Base-by-base conservation (phyloP, 176 grass and related monocot species). In the Guadua angustifolia region DNA sequence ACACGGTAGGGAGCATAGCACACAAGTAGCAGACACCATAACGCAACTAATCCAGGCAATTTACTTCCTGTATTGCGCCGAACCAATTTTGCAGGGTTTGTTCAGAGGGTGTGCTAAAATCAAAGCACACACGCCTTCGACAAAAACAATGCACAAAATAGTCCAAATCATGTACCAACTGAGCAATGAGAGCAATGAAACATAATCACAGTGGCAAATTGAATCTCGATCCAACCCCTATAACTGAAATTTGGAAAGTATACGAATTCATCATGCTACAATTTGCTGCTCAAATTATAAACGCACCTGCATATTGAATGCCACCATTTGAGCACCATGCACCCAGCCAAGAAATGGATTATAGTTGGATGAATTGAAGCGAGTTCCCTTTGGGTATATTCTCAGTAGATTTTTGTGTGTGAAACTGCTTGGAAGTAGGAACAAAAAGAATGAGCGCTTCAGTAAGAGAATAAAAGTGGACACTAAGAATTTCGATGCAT, bases 291-390 rank as follows among this genome's bases (percentile, higher is more conserved):
- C 68, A 78, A 63, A 81, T 26, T 71, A 74, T 5, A 81, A 58
- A 60, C 63, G 43, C 72, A 98, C 95, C 95, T 95, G 95, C 95
- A 98, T 95, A 88, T 98, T 98, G 80, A 98, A 95, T 60, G 95
- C 95, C 81, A 98, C 95, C 95, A 98, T 98, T 78, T 98, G 95
- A 86, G 95, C 95, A 79, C 95, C 95, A 86, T 98, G 95, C 52
- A 98, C 88, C 95, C 95, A 98, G 5, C 92, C 92, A 78, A 95
- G 90, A 86, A 95, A 98, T 65, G 95, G 95, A 83, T 98, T 98
- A 47, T 98, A 95, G 74, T 98, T 98, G 18, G 95, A 97, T 69
- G 95, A 97, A 89, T 89, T 81, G 73, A 97, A 79, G 67, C 90
- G 90, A 79, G 90, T 89, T 57, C 93, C 93, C 82, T 92, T 95